phyloP scores from a whole-genome alignment of 1,139 yeast species.

The Debaryomycetaceae sp. region DNA sequence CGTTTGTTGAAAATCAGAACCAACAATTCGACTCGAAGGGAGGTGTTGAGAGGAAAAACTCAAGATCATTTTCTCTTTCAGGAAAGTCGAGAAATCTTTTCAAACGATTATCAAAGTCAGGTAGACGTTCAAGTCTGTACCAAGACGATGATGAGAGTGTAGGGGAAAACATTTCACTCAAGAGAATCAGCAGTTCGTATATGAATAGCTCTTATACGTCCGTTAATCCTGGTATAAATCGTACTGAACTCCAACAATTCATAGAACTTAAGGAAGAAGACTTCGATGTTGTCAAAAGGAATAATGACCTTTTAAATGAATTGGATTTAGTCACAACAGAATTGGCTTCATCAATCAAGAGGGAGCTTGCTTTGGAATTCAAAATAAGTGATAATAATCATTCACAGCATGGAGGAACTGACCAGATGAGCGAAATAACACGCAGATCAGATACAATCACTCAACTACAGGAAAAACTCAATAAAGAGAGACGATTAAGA shows the following conservation, averaged over 20 bases:
- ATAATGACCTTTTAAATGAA: slow-evolving; percentile 56
- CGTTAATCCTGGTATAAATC: background rate
- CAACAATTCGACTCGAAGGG: background rate
- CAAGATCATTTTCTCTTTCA: slow-evolving; percentile 24
- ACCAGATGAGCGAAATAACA: slow-evolving; percentile 25
- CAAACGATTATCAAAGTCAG: slow-evolving; percentile 31
- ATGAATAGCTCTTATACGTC: slow-evolving; percentile 1
- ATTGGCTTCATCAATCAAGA: slow-evolving; percentile 63
- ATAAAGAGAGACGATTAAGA: slow-evolving; percentile 61
- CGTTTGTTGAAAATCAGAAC: background rate
- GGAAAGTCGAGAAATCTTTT: slow-evolving; percentile 30
- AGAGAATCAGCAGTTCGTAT: slow-evolving; percentile 9
- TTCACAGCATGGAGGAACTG: slow-evolving; percentile 13
- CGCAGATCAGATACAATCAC: slow-evolving; percentile 47
- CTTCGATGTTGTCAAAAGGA: slow-evolving; percentile 57
- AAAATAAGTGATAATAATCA: slow-evolving; percentile 23
- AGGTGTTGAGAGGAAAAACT: slow-evolving; percentile 12
- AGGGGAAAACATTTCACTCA: slow-evolving; percentile 3
- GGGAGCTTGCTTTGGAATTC: slow-evolving; percentile 60
- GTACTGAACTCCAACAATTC: slow-evolving; percentile 1
- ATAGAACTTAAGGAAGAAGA: slow-evolving; percentile 53
- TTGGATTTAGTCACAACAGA: slow-evolving; percentile 67
- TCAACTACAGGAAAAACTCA: slow-evolving; percentile 53
- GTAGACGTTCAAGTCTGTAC: slow-evolving; percentile 13
- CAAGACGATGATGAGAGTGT: slow-evolving; percentile 13